These are phyloP conservation scores for Elongisporangium anandrum DNA, from an alignment of 352 stramenopile genomes.

Conservation along the genomic window DNA sequence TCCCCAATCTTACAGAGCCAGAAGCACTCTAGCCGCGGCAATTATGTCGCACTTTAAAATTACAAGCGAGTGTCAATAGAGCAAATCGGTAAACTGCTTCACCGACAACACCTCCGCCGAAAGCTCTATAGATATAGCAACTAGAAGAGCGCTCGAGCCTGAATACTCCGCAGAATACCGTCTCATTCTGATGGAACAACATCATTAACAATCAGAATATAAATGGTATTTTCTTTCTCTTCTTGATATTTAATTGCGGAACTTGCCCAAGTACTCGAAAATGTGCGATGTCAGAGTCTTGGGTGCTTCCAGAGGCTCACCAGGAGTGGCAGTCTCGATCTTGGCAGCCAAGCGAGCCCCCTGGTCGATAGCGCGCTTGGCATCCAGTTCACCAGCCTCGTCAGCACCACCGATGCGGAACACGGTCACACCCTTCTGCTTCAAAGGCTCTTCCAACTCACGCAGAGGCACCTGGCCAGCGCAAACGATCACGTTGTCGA, in stretches of 20 bases:
- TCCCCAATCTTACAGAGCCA: no score
- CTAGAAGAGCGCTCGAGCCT: no score
- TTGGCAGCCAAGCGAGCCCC: constrained; percentile 83
- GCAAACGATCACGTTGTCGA: constrained; percentile 96
- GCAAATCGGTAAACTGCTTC: no score
- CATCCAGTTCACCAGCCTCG: constrained; percentile 94
- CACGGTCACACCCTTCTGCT: constrained; percentile 69
- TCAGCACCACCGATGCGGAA: constrained; percentile 96
- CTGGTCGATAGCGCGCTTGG: constrained; percentile 97
- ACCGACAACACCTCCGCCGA: no score
- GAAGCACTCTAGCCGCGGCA: no score
- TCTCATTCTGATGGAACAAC: no score
- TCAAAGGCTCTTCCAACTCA: constrained; percentile 82
- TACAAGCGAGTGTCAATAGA: no score
- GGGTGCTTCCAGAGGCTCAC: constrained; percentile 42
- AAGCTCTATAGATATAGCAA: no score
- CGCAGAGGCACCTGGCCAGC: constrained; percentile 91
- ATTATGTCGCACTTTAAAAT: no score
- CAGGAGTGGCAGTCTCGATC: constrained; percentile 78
- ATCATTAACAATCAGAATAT: no score
- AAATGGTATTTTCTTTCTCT: constrained; percentile 2
- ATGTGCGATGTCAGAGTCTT: constrained; percentile 38
- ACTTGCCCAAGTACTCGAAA: constrained; percentile 48
- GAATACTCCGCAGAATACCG: no score
- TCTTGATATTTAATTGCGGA: constrained; percentile 27